Conservation (phyloP, 2,329 filamentous ascomycete species). For the Chalara sp. region DNA sequence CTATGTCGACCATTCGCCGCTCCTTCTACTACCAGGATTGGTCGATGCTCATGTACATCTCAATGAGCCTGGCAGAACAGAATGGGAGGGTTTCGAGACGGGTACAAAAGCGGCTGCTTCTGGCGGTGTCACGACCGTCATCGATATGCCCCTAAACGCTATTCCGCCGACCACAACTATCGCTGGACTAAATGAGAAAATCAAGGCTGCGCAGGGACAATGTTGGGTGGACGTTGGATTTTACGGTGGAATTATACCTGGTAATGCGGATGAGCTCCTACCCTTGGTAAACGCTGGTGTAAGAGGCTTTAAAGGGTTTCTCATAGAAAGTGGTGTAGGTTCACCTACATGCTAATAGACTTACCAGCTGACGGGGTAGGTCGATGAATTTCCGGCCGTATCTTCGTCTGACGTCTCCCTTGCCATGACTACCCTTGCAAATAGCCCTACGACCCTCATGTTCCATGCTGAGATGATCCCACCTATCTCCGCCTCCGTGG, state of each 20-base stretch:
- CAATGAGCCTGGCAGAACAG: slow-evolving; percentile 91
- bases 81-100: slow-evolving; percentile 98
- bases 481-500: slow-evolving; percentile 72
- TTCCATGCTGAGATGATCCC: slow-evolving; percentile 99
- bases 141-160: slow-evolving; percentile 97
- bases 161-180: slow-evolving; percentile 95
- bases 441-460: slow-evolving; percentile 86
- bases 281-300: slow-evolving; percentile 80
- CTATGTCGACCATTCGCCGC: slow-evolving; percentile 80
- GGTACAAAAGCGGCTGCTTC: slow-evolving; percentile 91
- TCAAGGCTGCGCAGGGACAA: slow-evolving; percentile 74
- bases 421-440: slow-evolving; percentile 74
- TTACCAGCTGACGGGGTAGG: slow-evolving; percentile 40
- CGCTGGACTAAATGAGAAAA: slow-evolving; percentile 73
- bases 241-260: slow-evolving; percentile 90
- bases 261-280: slow-evolving; percentile 73
- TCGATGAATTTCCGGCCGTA: slow-evolving; percentile 95
- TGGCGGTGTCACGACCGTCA: slow-evolving; percentile 90
- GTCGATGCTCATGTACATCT: slow-evolving; percentile 97
- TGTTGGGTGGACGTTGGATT: slow-evolving; percentile 99
- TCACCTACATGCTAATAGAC: slow-evolving; percentile 9
- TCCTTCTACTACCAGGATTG: slow-evolving; percentile 79
- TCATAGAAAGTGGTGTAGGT: slow-evolving; percentile 90
- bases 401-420: slow-evolving; percentile 69
- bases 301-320: slow-evolving; percentile 92